Percentiles rank a stretch among this genome's conserved stretches.
phyloP scores from a whole-genome alignment of 164 flowering plant genomes.

The Magnolia kwangsiensis region DNA sequence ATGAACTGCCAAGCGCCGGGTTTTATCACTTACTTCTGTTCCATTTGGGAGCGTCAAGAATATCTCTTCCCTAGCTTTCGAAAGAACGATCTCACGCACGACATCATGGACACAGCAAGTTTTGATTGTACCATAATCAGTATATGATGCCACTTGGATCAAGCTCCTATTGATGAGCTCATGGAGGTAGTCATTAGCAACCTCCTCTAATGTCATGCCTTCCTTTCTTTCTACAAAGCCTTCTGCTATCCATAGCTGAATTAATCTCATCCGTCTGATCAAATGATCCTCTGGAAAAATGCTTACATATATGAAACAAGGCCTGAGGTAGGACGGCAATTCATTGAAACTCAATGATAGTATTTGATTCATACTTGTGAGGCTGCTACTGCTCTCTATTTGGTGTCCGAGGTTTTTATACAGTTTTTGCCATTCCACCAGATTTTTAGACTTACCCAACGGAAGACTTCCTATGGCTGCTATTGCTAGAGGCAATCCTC shows the following conservation, averaged over 20 bases:
- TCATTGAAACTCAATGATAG: constrained; percentile 15
- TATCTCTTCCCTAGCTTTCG: constrained; percentile 3
- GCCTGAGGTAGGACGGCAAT: constrained; percentile 13
- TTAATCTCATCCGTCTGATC: constrained; percentile 1
- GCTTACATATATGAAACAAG: constrained; percentile 16
- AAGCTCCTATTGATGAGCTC: not conserved
- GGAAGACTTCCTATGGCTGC: constrained; percentile 18
- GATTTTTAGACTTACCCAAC: not conserved
- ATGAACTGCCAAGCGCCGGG: constrained; percentile 27
- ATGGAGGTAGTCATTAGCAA: constrained; percentile 13
- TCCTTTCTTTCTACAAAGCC: constrained; percentile 5
- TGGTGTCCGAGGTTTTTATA: constrained; percentile 9
- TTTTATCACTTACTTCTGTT: not conserved
- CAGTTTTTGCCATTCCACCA: constrained; percentile 13
- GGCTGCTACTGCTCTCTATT: not conserved
- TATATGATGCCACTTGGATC: constrained; percentile 3
- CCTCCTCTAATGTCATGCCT: constrained; percentile 8
- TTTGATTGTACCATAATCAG: constrained; percentile 6
- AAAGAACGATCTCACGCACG: constrained; percentile 6
- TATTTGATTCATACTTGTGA: not conserved
- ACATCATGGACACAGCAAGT: constrained; percentile 14
- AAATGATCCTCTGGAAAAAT: constrained; percentile 11
- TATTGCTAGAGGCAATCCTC: constrained; percentile 23
- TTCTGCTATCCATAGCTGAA: constrained; percentile 18
- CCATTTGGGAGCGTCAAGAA: constrained; percentile 1